phyloP scores from a whole-genome alignment of 2,329 filamentous ascomycete species.

The Fusarium sp. region DNA sequence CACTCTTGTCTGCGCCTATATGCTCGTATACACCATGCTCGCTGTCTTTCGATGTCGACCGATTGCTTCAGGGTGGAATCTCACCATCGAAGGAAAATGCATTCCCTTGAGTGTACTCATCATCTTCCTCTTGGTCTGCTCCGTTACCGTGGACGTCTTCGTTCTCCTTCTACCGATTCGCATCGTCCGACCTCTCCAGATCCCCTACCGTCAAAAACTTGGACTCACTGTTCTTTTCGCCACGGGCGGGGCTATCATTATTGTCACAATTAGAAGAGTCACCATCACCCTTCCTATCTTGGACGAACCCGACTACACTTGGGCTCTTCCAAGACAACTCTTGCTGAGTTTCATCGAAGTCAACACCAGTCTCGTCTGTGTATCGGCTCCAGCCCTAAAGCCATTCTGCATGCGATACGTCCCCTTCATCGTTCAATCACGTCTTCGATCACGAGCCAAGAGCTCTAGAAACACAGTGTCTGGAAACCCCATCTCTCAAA shows the following conservation, averaged over 20 bases:
- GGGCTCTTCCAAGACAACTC: slow-evolving; percentile 45
- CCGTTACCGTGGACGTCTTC: slow-evolving; percentile 62
- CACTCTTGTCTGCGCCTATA: slow-evolving; percentile 55
- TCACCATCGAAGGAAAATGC: slow-evolving; percentile 53
- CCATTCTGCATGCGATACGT: slow-evolving; percentile 58
- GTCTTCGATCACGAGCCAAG: slow-evolving; percentile 43
- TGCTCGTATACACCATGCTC: slow-evolving; percentile 55
- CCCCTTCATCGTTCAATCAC: slow-evolving; percentile 44
- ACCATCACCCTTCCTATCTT: slow-evolving; percentile 46
- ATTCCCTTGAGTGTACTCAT: slow-evolving; percentile 54
- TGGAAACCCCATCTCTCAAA: slow-evolving; percentile 7
- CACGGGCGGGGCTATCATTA: slow-evolving; percentile 49
- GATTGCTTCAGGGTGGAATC: slow-evolving; percentile 58
- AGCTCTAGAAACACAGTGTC: slow-evolving; percentile 20
- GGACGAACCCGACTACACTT: slow-evolving; percentile 44
- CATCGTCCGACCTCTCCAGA: slow-evolving; percentile 59
- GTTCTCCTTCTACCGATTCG: slow-evolving; percentile 60
- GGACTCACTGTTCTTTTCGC: slow-evolving; percentile 62
- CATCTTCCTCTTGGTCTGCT: slow-evolving; percentile 48
- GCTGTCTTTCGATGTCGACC: slow-evolving; percentile 59
- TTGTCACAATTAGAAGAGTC: slow-evolving; percentile 48
- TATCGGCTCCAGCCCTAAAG: slow-evolving; percentile 63
- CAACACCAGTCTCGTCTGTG: slow-evolving; percentile 63
- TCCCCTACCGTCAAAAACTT: slow-evolving; percentile 62
- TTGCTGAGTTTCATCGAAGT: slow-evolving; percentile 63